Conservation (phyloP, 306 rosid genomes). For the Astragalus membranaceus region DNA sequence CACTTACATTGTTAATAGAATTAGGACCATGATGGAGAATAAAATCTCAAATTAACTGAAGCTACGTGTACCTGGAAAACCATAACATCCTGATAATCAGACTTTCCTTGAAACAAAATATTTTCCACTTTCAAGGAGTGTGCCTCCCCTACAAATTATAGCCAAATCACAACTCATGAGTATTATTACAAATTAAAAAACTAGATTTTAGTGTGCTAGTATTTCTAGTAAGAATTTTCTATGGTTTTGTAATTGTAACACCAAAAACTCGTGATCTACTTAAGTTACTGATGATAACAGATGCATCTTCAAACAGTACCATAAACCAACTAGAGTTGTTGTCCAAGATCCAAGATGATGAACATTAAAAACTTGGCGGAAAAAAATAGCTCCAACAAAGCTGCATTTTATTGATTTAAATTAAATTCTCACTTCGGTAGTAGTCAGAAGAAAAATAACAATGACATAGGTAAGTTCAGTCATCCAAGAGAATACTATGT, state of each 20-base stretch:
- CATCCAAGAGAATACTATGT: background rate
- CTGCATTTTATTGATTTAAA: background rate
- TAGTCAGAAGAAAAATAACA: background rate
- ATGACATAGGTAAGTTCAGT: background rate
- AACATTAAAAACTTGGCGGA: background rate
- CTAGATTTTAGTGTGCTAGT: background rate
- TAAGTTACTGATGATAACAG: background rate
- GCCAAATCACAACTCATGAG: conserved; percentile 14
- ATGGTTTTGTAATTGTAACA: background rate
- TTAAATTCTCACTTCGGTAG: too few species aligned
- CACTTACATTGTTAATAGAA: too few species aligned
- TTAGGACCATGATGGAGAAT: background rate
- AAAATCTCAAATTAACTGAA: background rate
- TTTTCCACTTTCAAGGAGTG: conserved; percentile 96
- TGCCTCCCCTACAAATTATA: conserved; percentile 74
- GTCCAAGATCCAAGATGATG: background rate
- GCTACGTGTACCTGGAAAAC: conserved; percentile 68
- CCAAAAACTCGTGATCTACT: background rate
- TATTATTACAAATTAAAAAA: background rate
- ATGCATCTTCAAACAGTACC: background rate
- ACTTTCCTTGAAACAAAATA: conserved; percentile 79
- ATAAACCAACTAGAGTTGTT: background rate
- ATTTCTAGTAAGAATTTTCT: background rate
- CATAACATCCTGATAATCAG: conserved; percentile 89
- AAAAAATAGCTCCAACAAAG: background rate